Percentiles rank a stretch among this genome's conserved stretches.
phyloP scores from a whole-genome alignment of 2,329 filamentous ascomycete species.

The Tothia fuscella region DNA sequence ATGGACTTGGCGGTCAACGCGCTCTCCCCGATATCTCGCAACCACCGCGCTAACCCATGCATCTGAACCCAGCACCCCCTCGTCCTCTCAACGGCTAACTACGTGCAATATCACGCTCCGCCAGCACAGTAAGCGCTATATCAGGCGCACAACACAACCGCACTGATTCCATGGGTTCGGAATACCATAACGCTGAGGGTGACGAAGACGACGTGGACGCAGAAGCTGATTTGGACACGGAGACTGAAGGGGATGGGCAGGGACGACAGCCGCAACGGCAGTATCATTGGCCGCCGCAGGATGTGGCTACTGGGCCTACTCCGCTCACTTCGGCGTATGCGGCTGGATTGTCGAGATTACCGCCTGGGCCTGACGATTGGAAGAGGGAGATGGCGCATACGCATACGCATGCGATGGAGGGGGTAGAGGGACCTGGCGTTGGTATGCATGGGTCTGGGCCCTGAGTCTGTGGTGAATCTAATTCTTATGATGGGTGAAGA shows the following conservation, averaged over 20 bases:
- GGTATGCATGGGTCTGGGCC: no score
- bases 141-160: not conserved
- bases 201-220: constrained; percentile 10
- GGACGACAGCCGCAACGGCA: not conserved
- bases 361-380: constrained; percentile 1
- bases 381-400: not conserved
- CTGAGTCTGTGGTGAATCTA: no score
- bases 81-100: not conserved
- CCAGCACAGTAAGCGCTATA: constrained; percentile 6
- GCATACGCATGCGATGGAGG: constrained; percentile 4
- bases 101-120: not conserved
- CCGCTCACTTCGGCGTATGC: not conserved
- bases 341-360: not conserved
- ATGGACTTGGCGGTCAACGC: constrained; percentile 25
- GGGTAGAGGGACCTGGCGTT: constrained; percentile 3
- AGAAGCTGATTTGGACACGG: not conserved
- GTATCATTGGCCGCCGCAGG: not conserved
- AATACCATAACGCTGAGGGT: constrained; percentile 6
- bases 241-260: not conserved
- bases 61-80: not conserved
- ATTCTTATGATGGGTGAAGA: no score
- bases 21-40: constrained; percentile 15
- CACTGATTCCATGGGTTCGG: constrained; percentile 3
- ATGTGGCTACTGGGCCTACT: not conserved
- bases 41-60: constrained; percentile 6